phyloP scores from a whole-genome alignment of 2,329 filamentous ascomycete species.

The Paracoccidioides brasiliensis region DNA sequence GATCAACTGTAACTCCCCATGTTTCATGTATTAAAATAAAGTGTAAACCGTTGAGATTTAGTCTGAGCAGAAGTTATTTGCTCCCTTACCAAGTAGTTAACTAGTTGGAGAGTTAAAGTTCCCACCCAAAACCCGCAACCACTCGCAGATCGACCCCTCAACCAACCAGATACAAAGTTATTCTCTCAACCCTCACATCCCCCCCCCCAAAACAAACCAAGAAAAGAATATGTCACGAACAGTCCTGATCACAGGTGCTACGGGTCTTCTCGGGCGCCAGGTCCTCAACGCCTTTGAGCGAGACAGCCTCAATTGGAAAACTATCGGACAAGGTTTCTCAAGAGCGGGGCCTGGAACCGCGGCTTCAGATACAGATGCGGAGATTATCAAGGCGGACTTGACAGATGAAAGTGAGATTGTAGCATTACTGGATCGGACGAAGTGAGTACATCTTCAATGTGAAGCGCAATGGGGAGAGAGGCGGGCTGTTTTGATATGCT shows the following conservation, averaged over 20 bases:
- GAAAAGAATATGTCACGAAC: constrained; percentile 31
- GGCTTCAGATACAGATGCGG: constrained; percentile 35
- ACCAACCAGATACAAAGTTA: too few species aligned
- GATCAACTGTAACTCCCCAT: too few species aligned
- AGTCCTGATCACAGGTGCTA: constrained; percentile 70
- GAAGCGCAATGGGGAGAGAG: neutral
- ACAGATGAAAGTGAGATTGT: constrained; percentile 34
- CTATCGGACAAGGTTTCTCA: constrained; percentile 60
- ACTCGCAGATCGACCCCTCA: neutral
- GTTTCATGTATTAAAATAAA: too few species aligned
- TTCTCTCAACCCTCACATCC: neutral
- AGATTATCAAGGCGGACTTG: constrained; percentile 48
- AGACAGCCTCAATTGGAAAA: constrained; percentile 51
- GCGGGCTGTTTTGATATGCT: neutral
- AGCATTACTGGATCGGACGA: constrained; percentile 38
- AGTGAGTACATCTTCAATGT: constrained; percentile 25
- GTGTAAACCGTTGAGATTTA: too few species aligned
- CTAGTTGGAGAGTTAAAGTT: too few species aligned
- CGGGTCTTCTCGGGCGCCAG: constrained; percentile 69
- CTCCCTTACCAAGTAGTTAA: too few species aligned
- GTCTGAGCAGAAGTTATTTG: too few species aligned
- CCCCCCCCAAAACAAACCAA: neutral
- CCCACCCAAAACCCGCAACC: too few species aligned
- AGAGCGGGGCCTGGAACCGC: constrained; percentile 41
- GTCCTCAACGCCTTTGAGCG: constrained; percentile 55